Percentiles rank a stretch among this genome's conserved stretches.
Conservation (phyloP, 805 yeast genomes). For the Scheffersomyces amazonensis region DNA sequence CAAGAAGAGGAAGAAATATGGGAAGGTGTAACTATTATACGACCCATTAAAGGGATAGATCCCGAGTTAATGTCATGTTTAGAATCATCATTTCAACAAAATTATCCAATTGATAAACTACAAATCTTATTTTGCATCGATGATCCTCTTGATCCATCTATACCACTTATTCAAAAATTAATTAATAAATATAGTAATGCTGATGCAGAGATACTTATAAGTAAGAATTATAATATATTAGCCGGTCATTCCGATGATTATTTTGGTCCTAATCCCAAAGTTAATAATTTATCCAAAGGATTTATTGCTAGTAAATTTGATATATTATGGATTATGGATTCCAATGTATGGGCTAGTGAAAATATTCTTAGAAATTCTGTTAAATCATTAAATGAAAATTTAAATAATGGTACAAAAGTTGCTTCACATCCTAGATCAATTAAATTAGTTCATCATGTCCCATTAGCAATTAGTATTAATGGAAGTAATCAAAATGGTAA, state of each 20-base stretch:
- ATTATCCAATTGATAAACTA: constrained; percentile 55
- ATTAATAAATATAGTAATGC: constrained; percentile 52
- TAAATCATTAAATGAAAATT: constrained; percentile 42
- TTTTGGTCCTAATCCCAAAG: constrained; percentile 87
- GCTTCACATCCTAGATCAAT: constrained; percentile 38
- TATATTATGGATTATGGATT: constrained; percentile 80
- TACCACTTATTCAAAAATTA: constrained; percentile 52
- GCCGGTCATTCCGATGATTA: constrained; percentile 36
- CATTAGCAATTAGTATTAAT: constrained; percentile 52
- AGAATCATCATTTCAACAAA: constrained; percentile 63
- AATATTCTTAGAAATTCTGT: constrained; percentile 67
- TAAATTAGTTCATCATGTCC: constrained; percentile 77
- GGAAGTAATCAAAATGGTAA: constrained; percentile 1
- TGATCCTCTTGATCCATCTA: constrained; percentile 57
- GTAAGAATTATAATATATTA: constrained; percentile 13
- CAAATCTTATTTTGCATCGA: constrained; percentile 81
- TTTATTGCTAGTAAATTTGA: constrained; percentile 66
- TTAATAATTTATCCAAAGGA: constrained; percentile 83
- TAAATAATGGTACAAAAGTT: constrained; percentile 46
- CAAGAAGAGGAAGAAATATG: constrained; percentile 5
- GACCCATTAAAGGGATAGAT: constrained; percentile 86
- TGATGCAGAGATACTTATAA: constrained; percentile 55
- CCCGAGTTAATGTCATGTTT: constrained; percentile 69
- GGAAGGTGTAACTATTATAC: constrained; percentile 63
- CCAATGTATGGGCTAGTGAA: constrained; percentile 76